A percentile compares a stretch with the other conserved stretches of the same genome.
These are phyloP conservation scores for Blastomyces parvus DNA, from an alignment of 2,329 filamentous ascomycete genomes.

Conservation along the genomic window DNA sequence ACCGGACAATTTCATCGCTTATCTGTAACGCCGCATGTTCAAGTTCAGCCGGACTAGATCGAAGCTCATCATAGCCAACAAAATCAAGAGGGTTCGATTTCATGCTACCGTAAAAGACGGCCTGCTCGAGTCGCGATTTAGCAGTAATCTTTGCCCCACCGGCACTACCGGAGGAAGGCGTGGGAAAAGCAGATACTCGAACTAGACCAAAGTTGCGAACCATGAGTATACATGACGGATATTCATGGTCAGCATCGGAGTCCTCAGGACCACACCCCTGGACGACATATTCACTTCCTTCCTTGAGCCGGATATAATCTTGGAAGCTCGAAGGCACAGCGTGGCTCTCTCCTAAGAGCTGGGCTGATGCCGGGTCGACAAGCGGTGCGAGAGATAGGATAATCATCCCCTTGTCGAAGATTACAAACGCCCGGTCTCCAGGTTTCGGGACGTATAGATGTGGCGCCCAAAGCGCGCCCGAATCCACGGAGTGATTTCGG, in stretches of 20 bases:
- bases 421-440: conserved; percentile 68
- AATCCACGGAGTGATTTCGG: conserved; percentile 46
- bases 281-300: conserved; percentile 41
- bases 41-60: conserved; percentile 61
- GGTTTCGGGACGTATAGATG: conserved; percentile 69
- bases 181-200: conserved; percentile 40
- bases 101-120: conserved; percentile 80
- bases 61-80: conserved; percentile 54
- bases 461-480: conserved; percentile 41
- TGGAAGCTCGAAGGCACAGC: conserved; percentile 60
- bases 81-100: conserved; percentile 84
- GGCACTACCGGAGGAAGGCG: conserved; percentile 39
- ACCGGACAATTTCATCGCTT: conserved; percentile 72
- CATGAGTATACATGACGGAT: conserved; percentile 43
- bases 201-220: conserved; percentile 50
- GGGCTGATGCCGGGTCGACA: conserved; percentile 63
- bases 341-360: conserved; percentile 60
- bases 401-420: conserved; percentile 69
- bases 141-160: conserved; percentile 54
- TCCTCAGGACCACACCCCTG: conserved; percentile 43
- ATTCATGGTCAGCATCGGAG: conserved; percentile 28
- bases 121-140: conserved; percentile 85
- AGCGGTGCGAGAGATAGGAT: conserved; percentile 62
- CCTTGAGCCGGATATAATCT: conserved; percentile 71
- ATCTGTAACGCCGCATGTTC: conserved; percentile 66